Base-by-base conservation (phyloP, 2,329 filamentous ascomycete species). In the Colletotrichum costaricense region DNA sequence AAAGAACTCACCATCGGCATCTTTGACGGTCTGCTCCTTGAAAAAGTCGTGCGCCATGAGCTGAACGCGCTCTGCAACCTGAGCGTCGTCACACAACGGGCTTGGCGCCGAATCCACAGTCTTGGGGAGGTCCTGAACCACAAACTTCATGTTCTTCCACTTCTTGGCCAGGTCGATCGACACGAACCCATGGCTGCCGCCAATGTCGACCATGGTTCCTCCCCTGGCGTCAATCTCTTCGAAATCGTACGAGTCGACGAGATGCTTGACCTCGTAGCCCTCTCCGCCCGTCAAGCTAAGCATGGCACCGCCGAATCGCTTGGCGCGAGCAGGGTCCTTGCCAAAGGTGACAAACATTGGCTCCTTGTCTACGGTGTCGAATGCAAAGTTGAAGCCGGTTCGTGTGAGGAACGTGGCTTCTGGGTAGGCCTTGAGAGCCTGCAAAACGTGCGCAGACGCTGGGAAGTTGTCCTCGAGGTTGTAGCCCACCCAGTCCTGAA, bases 121-220 rank as follows among this genome's bases (percentile, higher is more conserved):
- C 49, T 75, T 73, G 9, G 56, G 72, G 5, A 74, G 63, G 71
- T 84, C 82, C 73, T 84, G 80, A 9, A 84, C 78, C 19, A 80
- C 75, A 62, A 82, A 79, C 26, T 75, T 77, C 67, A 82, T 76
- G 19, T 78, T 69, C 59, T 83, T 83, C 80, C 86, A 90, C 68
- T 79, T 80, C 73, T 82, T 82, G 2, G 88, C 90, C 56, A 92
- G 81, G 4, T 86, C 88, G n/a, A 88, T 83, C 59, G 84, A 86
- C n/a, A 88, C 86, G 59, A 90, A 88, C 0, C 90, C 90, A 65
- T 88, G 87, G 22, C 87, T 88, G 2, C 90, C 90, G 11, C 90
- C 90, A 16, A 91, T 76, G 67, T 92, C 90, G 5, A 92, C 88
- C 52, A 92, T 80, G 0, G 84, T 88, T 3, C 86, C 89, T 5